These are phyloP conservation scores for Tympanopsis confertula DNA, from an alignment of 2,329 filamentous ascomycete genomes.

Conservation along the genomic window DNA sequence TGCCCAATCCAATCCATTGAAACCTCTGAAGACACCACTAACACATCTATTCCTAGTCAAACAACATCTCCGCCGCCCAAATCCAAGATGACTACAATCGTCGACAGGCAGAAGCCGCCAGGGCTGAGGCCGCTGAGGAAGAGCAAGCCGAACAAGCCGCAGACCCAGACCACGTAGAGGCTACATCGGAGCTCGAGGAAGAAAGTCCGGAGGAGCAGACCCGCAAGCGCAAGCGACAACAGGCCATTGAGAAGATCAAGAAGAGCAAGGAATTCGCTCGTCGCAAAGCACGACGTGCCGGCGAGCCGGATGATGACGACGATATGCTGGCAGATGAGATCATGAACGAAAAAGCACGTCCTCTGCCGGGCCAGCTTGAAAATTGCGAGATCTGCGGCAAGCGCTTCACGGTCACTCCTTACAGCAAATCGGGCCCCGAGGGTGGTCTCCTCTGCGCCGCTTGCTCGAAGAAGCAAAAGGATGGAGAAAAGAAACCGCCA, in stretches of 20 bases:
- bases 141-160: constrained; percentile 10
- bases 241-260: constrained; percentile 50
- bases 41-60: constrained; percentile 31
- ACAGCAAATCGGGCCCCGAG: constrained; percentile 70
- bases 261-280: constrained; percentile 45
- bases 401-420: constrained; percentile 84
- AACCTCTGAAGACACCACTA: not conserved
- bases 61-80: constrained; percentile 57
- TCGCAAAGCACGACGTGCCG: constrained; percentile 24
- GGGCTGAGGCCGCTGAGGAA: constrained; percentile 7
- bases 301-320: constrained; percentile 18
- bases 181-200: constrained; percentile 13
- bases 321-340: constrained; percentile 37
- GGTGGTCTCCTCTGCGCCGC: constrained; percentile 76
- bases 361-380: constrained; percentile 72
- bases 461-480: constrained; percentile 61
- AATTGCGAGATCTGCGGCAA: constrained; percentile 80
- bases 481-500: constrained; percentile 50
- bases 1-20: not conserved
- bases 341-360: constrained; percentile 32
- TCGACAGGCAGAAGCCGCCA: constrained; percentile 28
- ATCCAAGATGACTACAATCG: constrained; percentile 37
- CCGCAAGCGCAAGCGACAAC: constrained; percentile 39
- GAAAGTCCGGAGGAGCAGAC: constrained; percentile 11
- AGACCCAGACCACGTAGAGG: constrained; percentile 9